Conservation (phyloP, 75 land plant species). For the Ceratopteris richardii region DNA sequence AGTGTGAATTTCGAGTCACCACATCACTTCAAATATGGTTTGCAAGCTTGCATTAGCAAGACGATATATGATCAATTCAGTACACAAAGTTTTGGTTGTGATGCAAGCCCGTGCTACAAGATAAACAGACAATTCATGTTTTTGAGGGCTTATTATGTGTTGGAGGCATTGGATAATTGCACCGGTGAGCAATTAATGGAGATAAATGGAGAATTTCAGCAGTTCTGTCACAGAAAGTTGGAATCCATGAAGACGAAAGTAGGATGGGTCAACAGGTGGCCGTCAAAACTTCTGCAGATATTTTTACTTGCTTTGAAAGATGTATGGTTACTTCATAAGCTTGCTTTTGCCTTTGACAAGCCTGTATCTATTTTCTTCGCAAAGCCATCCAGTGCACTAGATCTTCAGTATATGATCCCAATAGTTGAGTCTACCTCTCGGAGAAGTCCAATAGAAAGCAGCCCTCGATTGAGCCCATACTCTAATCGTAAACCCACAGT, state of each 20-base stretch:
- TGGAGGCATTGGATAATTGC: not conserved
- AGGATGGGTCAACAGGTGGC: slow-evolving; percentile 17
- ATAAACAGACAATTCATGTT: not conserved
- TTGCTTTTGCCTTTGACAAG: slow-evolving; percentile 16
- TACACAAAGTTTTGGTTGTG: not conserved
- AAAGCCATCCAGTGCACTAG: slow-evolving; percentile 1
- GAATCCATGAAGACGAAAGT: slow-evolving; percentile 14
- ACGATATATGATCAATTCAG: not conserved
- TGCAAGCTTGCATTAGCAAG: slow-evolving; percentile 1
- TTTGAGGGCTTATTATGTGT: not conserved
- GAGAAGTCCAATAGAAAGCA: not conserved
- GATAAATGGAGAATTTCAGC: slow-evolving; percentile 6
- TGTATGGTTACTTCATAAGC: slow-evolving; percentile 20
- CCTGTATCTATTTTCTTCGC: slow-evolving; percentile 17
- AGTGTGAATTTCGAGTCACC: not conserved
- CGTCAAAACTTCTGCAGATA: slow-evolving; percentile 11
- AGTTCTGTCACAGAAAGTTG: slow-evolving; percentile 18
- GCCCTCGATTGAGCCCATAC: too few relatives aligned
- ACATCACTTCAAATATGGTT: slow-evolving; percentile 1
- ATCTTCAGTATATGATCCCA: slow-evolving; percentile 16
- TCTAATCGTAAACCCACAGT: too few relatives aligned
- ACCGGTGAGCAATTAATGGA: not conserved
- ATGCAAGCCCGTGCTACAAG: not conserved
- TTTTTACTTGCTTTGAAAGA: slow-evolving; percentile 16
- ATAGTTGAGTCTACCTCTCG: not conserved